Base-by-base conservation (phyloP, 305 asterid species). In the Solanum hybrid region DNA sequence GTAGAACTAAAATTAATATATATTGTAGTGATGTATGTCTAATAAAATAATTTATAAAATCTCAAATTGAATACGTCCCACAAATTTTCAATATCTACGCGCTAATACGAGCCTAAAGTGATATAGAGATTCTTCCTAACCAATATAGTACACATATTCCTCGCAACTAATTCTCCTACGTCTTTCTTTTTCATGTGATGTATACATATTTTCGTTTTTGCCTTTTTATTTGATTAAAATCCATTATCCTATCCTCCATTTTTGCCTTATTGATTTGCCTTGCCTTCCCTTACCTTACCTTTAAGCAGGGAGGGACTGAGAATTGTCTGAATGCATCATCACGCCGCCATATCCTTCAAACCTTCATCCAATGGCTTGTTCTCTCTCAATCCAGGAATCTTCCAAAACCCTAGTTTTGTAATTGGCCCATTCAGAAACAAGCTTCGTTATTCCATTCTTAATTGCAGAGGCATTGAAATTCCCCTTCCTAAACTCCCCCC, bases 271-370 rank as follows among this genome's bases (percentile, higher is more conserved):
- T 72, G 36, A 75, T 75, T 29, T 13, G 34, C 11, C 36, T 70
- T 24, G 17, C 32, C 17, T 70, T 24, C 14, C 31, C 13, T 65
- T 65, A 2, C 26, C 27, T 68, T 65, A 31, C 32, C 32, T 31
- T 31, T 68, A 24, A 68, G 76, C 27, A 68, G 76, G 76, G 31
- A 24, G 31, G 76, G 76, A 70, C 79, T 73, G 34, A 27, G 79
- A 73, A 27, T 73, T 26, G 2, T 10, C 93, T 91, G 94, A 90
- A 96, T 96, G 99, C 98, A 94, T 92, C 92, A 90, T 92, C 97
- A 94, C 82, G 94, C 90, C 75, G 90, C 95, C 37, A 72, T 93
- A 86, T 91, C 93, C 90, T 89, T 91, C 86, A 91, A 93, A 90
- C 91, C 95, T 65, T 39, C 85, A 6, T 27, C 68, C 86, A 57